Percentiles rank a stretch among this genome's conserved stretches.
These are phyloP conservation scores for Nosema muscidifuracis DNA, from an alignment of 371 early-diverging fungal species.

Conservation along the genomic window DNA sequence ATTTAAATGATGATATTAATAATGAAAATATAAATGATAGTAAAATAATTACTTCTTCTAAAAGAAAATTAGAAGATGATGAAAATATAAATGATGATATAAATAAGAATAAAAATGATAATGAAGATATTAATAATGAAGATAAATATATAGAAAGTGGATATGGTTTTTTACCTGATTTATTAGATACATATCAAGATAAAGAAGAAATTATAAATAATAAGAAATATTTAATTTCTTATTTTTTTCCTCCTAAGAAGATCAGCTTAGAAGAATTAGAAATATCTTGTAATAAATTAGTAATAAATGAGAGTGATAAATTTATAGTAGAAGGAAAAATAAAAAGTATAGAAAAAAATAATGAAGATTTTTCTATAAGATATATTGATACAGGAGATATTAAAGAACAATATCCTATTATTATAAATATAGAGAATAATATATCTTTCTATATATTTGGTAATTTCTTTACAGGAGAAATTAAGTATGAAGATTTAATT, in stretches of 20 bases:
- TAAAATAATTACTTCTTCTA: too few species aligned
- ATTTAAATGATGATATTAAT: not conserved
- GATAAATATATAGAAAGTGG: slow-evolving; percentile 24
- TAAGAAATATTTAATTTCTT: not conserved
- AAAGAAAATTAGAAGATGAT: too few species aligned
- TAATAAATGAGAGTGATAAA: slow-evolving; percentile 39
- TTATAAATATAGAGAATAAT: slow-evolving; percentile 8
- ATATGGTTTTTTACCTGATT: slow-evolving; percentile 50
- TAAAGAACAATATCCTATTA: slow-evolving; percentile 10
- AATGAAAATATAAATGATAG: too few species aligned
- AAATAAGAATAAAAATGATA: too few species aligned
- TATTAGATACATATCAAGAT: slow-evolving; percentile 29
- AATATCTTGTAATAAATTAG: not conserved
- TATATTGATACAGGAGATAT: slow-evolving; percentile 22
- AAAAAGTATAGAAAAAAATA: not conserved
- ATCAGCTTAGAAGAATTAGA: slow-evolving; percentile 18
- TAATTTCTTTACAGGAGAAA: slow-evolving; percentile 17
- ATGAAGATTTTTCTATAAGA: not conserved
- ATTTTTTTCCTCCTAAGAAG: slow-evolving; percentile 24
- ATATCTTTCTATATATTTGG: slow-evolving; percentile 12
- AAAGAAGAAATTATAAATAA: slow-evolving; percentile 21
- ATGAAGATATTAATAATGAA: not conserved
- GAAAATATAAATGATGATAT: too few species aligned
- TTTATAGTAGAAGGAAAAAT: slow-evolving; percentile 17
- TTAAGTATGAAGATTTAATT: not conserved